A percentile compares a stretch with the other conserved stretches of the same genome.
These are phyloP conservation scores for Oryza officinalis DNA, from an alignment of 176 grass and related monocot species.

Conservation along the genomic window DNA sequence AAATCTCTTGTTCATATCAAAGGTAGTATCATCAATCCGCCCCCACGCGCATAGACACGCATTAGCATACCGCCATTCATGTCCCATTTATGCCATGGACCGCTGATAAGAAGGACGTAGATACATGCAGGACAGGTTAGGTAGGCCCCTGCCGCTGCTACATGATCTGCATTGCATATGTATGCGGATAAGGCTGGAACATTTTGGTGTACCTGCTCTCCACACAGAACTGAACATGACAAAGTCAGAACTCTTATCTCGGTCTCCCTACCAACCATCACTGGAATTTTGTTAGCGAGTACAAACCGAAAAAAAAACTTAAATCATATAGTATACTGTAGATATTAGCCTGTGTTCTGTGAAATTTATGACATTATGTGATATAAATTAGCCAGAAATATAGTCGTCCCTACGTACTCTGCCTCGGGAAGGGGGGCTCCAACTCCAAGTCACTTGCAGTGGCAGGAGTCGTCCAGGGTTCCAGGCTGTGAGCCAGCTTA, in stretches of 20 bases:
- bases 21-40: not conserved
- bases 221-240: not conserved
- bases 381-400: not conserved
- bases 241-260: not conserved
- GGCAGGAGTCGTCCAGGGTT: constrained; percentile 14
- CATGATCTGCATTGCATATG: constrained; percentile 18
- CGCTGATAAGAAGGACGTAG: not conserved
- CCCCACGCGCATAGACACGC: not conserved
- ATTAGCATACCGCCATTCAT: not conserved
- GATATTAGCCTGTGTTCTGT: not conserved
- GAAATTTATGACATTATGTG: not conserved
- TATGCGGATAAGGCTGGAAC: constrained; percentile 18
- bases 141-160: not conserved
- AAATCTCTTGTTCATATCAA: not conserved
- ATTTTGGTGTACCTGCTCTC: not conserved
- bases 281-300: not conserved
- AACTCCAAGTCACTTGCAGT: constrained; percentile 13
- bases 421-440: not conserved
- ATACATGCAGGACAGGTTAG: not conserved
- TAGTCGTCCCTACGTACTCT: not conserved
- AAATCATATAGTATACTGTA: not conserved
- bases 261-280: not conserved
- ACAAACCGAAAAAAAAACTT: not conserved
- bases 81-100: constrained; percentile 16
- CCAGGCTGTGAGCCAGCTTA: constrained; percentile 41